Base-by-base conservation (phyloP, 176 grass and related monocot genomes). In the Cenchrus americanus region DNA sequence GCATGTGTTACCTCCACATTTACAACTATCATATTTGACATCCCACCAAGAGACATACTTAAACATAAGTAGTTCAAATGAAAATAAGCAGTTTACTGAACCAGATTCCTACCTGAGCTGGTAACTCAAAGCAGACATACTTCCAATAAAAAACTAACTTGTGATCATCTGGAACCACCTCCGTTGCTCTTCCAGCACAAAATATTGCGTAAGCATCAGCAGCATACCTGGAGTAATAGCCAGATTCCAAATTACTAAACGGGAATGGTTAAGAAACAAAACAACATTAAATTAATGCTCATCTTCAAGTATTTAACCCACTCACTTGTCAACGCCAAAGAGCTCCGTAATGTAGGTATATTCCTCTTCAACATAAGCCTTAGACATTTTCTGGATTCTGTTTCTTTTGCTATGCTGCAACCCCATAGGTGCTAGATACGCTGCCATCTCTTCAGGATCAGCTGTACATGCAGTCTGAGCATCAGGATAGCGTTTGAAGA, bases 181-280 rank as follows among this genome's bases (percentile, higher is more conserved):
- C 82, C 13, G 47, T 79, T 47, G 87, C 83, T 79, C 54, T 92
- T 49, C 94, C 94, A 37, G 62, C 85, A 83, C 91, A 94, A 41
- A 94, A 97, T 79, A 93, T 97, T 27, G 91, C 94, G 6, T 94
- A 94, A 34, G 94, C 94, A 94, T 97, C 94, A 70, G 91, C 94
- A 2, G 87, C 94, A 72, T 97, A 97, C 89, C 94, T 94, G 76
- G 1, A 73, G 40, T 40, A 78, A 62, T 34, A 48, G 19, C 24
- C 51, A 55, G 7, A 30, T 53, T 67, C 42, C 14, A 81, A 75
- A 64, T 62, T 47, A 63, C 9, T 76, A 43, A 62, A 62, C 43
- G 4, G 3, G 14, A 21, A 10, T 21, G 59, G 30, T 52, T 44
- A 88, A 54, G 24, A 53, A 65, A 76, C 8, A 60, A 17, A 59